These are phyloP conservation scores for Brachypodium distachyon DNA, from an alignment of 202 grass and related monocot species.

Conservation along the genomic window DNA sequence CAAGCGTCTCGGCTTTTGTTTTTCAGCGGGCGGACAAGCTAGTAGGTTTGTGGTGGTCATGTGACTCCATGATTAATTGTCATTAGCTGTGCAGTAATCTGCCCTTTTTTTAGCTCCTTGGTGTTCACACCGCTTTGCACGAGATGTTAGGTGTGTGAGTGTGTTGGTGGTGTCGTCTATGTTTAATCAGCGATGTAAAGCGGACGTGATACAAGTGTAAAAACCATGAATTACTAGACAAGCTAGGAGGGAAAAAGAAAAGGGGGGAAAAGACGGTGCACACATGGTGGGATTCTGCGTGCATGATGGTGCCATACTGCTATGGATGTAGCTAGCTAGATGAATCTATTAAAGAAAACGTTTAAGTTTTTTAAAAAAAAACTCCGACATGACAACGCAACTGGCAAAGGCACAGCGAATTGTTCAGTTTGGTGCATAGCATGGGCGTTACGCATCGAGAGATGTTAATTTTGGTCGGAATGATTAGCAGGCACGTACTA, in stretches of 20 bases:
- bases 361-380: neutral
- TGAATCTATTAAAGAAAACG: neutral
- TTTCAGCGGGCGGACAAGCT: neutral
- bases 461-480: neutral
- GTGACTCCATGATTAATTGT: constrained; percentile 39
- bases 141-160: neutral
- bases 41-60: constrained; percentile 24
- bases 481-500: constrained; percentile 21
- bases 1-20: neutral
- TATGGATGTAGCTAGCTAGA: neutral
- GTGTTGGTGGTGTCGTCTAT: neutral
- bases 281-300: constrained; percentile 17
- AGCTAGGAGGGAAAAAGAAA: neutral
- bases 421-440: neutral
- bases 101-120: neutral
- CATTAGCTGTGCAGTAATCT: neutral
- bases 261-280: neutral
- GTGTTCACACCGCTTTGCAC: neutral
- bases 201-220: neutral
- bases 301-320: constrained; percentile 1
- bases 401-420: neutral
- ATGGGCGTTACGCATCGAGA: neutral
- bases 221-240: neutral
- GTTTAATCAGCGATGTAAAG: neutral
- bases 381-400: constrained; percentile 26